Evolutionary conservation across 225 moss, liverwort and hornwort species (phyloP).

Genomic region (Sphagnum contortum): DNA sequence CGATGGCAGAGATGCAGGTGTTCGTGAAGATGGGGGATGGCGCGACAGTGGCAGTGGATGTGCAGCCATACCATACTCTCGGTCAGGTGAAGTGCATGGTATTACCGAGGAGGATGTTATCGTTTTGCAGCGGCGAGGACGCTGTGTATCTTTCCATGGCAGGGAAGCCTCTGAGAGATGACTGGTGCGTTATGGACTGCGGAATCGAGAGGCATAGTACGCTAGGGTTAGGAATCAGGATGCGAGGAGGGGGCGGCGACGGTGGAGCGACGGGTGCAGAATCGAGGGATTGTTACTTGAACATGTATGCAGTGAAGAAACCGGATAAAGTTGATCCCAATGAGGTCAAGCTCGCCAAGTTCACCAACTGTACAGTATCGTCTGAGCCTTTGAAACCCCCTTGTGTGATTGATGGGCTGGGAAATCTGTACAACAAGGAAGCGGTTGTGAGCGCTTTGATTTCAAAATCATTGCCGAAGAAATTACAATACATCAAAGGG

Average conservation of each 20-base stretch:
- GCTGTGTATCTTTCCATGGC: slow-evolving; percentile 33
- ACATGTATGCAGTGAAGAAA: slow-evolving; percentile 92
- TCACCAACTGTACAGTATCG: slow-evolving; percentile 70
- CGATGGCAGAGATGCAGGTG: slow-evolving; percentile 38
- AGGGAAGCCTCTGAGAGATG: slow-evolving; percentile 48
- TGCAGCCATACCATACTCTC: slow-evolving; percentile 28
- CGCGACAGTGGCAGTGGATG: slow-evolving; percentile 31
- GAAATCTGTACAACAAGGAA: slow-evolving; percentile 94
- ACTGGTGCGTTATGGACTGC: slow-evolving; percentile 21
- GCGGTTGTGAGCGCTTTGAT: slow-evolving; percentile 73
- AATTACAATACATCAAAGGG: slow-evolving; percentile 70
- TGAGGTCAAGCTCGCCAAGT: slow-evolving; percentile 84
- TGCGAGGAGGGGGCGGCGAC: slow-evolving; percentile 88
- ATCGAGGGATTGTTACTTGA: slow-evolving; percentile 89
- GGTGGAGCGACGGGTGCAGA: slow-evolving; percentile 97
- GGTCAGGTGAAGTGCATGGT: slow-evolving; percentile 31
- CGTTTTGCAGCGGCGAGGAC: background rate
- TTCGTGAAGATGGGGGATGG: slow-evolving; percentile 45
- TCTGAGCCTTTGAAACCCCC: slow-evolving; percentile 87
- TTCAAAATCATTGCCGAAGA: slow-evolving; percentile 78
- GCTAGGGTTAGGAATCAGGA: slow-evolving; percentile 63
- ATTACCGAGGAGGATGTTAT: slow-evolving; percentile 1
- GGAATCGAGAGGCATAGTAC: slow-evolving; percentile 27
- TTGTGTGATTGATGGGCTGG: slow-evolving; percentile 76
- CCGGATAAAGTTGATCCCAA: slow-evolving; percentile 96